Conservation (phyloP, 495 filamentous ascomycete genomes). For the Niebla homalea region DNA sequence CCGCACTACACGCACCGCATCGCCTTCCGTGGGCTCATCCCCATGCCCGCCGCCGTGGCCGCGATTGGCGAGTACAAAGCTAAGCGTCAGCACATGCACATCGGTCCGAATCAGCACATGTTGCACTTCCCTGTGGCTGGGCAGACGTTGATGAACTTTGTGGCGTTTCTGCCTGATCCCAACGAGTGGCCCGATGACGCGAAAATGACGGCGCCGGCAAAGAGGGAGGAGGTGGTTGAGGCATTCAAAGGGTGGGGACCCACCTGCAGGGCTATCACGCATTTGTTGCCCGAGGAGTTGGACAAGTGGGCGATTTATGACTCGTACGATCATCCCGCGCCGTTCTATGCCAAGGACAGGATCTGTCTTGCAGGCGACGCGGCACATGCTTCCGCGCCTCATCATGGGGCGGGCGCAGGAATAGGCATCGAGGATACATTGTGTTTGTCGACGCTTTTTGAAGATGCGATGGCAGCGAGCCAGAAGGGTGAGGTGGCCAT, state of each 20-base stretch:
- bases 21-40: conserved; percentile 38
- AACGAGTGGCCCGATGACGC: conserved; percentile 20
- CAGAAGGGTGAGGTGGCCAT: conserved; percentile 14
- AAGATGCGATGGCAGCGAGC: conserved; percentile 22
- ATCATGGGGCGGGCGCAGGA: conserved; percentile 48
- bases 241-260: conserved; percentile 15
- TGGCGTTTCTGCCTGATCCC: conserved; percentile 21
- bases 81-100: conserved; percentile 29
- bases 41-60: conserved; percentile 35
- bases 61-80: conserved; percentile 36
- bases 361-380: conserved; percentile 41
- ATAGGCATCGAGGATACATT: conserved; percentile 48
- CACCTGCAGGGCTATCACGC: neutral
- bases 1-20: conserved; percentile 36
- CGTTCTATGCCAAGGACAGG: conserved; percentile 22
- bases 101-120: neutral
- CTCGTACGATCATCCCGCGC: conserved; percentile 28
- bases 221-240: conserved; percentile 24
- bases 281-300: conserved; percentile 14
- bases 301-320: conserved; percentile 27
- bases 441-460: conserved; percentile 36
- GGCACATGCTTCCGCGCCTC: conserved; percentile 46
- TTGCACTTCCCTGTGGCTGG: neutral
- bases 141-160: conserved; percentile 32
- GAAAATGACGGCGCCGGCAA: conserved; percentile 43